Conservation (phyloP, 2,329 filamentous ascomycete genomes). For the Chaetomiaceae sp. region DNA sequence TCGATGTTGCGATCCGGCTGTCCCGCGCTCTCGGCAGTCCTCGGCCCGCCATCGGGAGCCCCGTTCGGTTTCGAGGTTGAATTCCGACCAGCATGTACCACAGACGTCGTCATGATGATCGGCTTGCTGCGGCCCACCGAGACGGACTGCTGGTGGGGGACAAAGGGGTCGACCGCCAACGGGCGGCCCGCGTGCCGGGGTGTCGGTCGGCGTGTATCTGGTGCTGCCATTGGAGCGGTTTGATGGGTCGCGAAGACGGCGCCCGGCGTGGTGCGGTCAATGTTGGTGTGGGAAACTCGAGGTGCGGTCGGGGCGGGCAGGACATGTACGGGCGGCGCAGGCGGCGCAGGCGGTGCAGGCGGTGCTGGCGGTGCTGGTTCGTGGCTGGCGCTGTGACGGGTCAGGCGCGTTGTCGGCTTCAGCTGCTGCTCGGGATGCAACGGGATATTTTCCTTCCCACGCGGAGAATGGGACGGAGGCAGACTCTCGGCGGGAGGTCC, state of each 20-base stretch:
- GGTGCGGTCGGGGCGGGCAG: neutral
- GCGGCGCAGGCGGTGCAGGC: neutral
- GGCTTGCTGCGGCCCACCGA: constrained; percentile 23
- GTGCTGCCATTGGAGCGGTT: neutral
- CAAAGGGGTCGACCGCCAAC: neutral
- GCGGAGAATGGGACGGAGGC: constrained; percentile 9
- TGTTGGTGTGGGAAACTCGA: neutral
- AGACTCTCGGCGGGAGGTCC: neutral
- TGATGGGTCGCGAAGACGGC: neutral
- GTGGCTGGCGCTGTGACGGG: constrained; percentile 17
- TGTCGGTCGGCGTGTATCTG: neutral
- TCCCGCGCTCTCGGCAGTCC: constrained; percentile 25
- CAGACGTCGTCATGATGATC: constrained; percentile 24
- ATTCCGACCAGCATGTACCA: constrained; percentile 6
- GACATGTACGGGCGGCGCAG: too few relatives aligned
- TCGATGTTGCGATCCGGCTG: constrained; percentile 70
- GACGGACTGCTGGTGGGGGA: constrained; percentile 20
- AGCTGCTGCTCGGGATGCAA: constrained; percentile 10
- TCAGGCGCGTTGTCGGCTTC: constrained; percentile 17
- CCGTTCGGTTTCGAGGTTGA: constrained; percentile 15
- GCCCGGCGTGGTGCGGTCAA: neutral
- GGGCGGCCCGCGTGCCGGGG: neutral
- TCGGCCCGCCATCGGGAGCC: neutral
- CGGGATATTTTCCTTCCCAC: constrained; percentile 25
- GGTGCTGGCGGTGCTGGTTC: neutral